phyloP scores from a whole-genome alignment of 1,139 yeast species.

The Debaryomyces sp. region DNA sequence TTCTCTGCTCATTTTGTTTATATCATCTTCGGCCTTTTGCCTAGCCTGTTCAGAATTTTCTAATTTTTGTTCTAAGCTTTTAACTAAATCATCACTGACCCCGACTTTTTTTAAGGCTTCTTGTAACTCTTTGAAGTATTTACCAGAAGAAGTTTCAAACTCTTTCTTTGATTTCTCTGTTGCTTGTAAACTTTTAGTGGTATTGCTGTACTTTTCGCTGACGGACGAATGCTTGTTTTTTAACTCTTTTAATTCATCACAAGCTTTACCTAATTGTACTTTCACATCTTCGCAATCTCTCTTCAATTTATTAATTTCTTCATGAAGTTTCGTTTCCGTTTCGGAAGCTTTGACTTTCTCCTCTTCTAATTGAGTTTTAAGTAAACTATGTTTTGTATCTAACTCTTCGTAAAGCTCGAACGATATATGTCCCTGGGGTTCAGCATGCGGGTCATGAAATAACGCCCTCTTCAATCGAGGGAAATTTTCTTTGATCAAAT shows the following conservation, averaged over 20 bases:
- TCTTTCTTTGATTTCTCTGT: conserved; percentile 37
- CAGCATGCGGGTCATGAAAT: conserved; percentile 71
- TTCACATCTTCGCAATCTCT: conserved; percentile 28
- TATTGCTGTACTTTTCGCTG: conserved; percentile 35
- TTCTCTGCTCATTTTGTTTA: conserved; percentile 88
- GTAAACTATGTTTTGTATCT: conserved; percentile 39
- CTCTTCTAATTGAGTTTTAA: conserved; percentile 27
- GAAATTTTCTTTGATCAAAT: conserved; percentile 69
- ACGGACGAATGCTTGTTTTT: conserved; percentile 23
- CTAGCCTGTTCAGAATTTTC: conserved; percentile 46
- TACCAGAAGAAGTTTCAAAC: conserved; percentile 31
- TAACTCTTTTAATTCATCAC: conserved; percentile 25
- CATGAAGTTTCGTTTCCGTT: conserved; percentile 23
- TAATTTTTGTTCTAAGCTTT: conserved; percentile 30
- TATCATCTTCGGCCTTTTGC: conserved; percentile 79
- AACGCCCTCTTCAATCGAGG: conserved; percentile 70
- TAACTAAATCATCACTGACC: conserved; percentile 26
- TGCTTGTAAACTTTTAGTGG: conserved; percentile 35
- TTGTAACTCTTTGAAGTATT: conserved; percentile 33
- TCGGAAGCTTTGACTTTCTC: conserved; percentile 28
- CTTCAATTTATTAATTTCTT: conserved; percentile 32
- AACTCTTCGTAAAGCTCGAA: conserved; percentile 72
- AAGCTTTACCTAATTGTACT: conserved; percentile 17
- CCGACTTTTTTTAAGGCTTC: conserved; percentile 27
- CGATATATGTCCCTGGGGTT: conserved; percentile 68